Evolutionary conservation across 306 rosid genomes (phyloP).

Genomic region (Cucumis hystrix): DNA sequence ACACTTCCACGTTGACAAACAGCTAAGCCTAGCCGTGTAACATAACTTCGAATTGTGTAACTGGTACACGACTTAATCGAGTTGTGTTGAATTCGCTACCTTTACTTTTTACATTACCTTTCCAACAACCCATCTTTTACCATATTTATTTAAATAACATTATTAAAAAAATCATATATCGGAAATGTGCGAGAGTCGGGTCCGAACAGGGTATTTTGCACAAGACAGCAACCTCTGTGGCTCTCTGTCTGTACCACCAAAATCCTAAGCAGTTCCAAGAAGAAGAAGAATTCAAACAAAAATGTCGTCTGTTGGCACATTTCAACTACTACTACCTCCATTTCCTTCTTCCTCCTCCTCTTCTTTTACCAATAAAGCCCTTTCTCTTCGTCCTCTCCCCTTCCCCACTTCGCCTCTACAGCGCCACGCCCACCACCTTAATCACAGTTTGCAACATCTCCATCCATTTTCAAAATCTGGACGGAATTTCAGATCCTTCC

Average conservation of each 20-base stretch:
- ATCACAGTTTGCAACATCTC: conserved; percentile 7
- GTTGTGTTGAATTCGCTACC: too few relatives aligned
- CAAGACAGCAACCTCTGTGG: background rate
- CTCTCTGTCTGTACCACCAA: background rate
- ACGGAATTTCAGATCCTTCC: conserved; percentile 17
- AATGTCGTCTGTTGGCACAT: conserved; percentile 28
- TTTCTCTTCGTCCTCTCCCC: conserved; percentile 10
- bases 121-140: too few relatives aligned
- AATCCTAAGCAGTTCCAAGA: background rate
- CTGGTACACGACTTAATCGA: too few relatives aligned
- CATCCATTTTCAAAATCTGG: background rate
- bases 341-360: conserved; percentile 14
- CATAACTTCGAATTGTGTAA: too few relatives aligned
- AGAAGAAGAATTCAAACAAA: conserved; percentile 1
- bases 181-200: background rate
- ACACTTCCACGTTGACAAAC: too few relatives aligned
- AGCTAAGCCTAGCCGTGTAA: too few relatives aligned
- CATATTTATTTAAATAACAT: too few relatives aligned
- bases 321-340: conserved; percentile 15
- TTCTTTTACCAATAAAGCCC: conserved; percentile 9
- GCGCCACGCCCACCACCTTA: conserved; percentile 2
- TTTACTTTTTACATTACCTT: too few relatives aligned
- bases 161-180: too few relatives aligned
- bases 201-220: background rate
- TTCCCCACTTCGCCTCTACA: conserved; percentile 15